A percentile compares a stretch with the other conserved stretches of the same genome.
Conservation (phyloP, 164 flowering plant genomes). For the Stephania yunnanensis region DNA sequence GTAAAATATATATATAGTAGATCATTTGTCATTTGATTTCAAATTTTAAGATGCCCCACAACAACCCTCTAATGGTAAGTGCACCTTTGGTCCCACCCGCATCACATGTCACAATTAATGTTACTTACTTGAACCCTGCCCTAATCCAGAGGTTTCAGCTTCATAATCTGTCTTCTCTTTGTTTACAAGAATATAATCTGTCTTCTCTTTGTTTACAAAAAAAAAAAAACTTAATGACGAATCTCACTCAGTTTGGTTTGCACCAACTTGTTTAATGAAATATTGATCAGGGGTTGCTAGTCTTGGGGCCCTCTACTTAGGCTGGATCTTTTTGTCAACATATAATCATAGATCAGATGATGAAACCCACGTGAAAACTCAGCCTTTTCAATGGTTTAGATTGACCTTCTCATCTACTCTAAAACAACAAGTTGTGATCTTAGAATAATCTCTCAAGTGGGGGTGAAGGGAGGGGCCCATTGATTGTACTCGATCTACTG, state of each 20-base stretch:
- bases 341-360: neutral
- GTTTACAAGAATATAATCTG: too few species aligned
- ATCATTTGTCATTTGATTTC: neutral
- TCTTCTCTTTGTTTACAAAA: too few species aligned
- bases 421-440: neutral
- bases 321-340: neutral
- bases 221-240: too few species aligned
- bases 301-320: neutral
- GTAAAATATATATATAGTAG: neutral
- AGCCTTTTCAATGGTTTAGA: neutral
- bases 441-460: neutral
- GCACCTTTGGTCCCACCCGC: neutral
- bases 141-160: neutral
- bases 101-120: neutral
- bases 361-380: constrained; percentile 2
- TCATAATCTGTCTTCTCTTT: too few species aligned
- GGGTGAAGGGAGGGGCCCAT: neutral
- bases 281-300: neutral
- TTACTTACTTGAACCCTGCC: neutral
- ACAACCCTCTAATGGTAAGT: neutral
- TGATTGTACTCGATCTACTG: neutral
- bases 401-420: neutral
- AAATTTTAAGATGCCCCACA: neutral
- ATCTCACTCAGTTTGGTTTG: neutral
- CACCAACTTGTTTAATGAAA: neutral